Evolutionary conservation across 2,329 filamentous ascomycete species (phyloP), one percentile per base, ranked within the genome.

Genomic region (Calonectria pteridis): DNA sequence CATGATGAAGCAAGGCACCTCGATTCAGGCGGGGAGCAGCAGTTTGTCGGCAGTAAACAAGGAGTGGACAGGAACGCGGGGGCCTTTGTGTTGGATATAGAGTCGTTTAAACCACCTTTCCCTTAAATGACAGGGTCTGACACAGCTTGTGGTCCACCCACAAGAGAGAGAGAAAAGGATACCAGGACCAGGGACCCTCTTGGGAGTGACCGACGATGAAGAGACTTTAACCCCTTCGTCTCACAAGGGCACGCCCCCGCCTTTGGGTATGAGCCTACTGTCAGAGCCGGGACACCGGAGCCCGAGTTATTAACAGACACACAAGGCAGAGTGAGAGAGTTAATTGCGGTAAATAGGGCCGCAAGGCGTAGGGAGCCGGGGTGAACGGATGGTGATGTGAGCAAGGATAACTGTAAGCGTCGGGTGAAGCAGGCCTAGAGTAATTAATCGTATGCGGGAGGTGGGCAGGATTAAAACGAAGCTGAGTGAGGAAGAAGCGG

Each of bases 61-160:
- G 72, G 70, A 66, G 70, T 71, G 73, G 66, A 49, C 55, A 67
- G 71, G 71, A 70, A 68, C 58, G 33, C 62, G 46, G 73, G 72
- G 77, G 72, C 68, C 72, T 77, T 72, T 68, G 74, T 75, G 73
- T 78, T 76, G 73, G 72, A 71, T 81, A 79, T 73, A 73, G 71
- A 77, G 73, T 69, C 73, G 73, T 74, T 71, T 75, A 78, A 78
- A 77, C 73, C 65, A 73, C 69, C 65, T 70, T 49, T 75, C 72
- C 73, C 75, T 73, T 75, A 65, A 50, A 71, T 70, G 73, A 80
- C 79, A 80, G 79, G 77, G 79, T 80, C 79, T 80, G 79, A 80
- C 75, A 78, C 78, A 76, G 69, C 72, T 79, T 65, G 77, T 68
- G 79, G 77, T 79, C 80, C 79, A 80, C 74, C 73, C 66, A 64